Evolutionary conservation across 164 flowering plant species (phyloP).

Genomic region (Saururus chinensis): DNA sequence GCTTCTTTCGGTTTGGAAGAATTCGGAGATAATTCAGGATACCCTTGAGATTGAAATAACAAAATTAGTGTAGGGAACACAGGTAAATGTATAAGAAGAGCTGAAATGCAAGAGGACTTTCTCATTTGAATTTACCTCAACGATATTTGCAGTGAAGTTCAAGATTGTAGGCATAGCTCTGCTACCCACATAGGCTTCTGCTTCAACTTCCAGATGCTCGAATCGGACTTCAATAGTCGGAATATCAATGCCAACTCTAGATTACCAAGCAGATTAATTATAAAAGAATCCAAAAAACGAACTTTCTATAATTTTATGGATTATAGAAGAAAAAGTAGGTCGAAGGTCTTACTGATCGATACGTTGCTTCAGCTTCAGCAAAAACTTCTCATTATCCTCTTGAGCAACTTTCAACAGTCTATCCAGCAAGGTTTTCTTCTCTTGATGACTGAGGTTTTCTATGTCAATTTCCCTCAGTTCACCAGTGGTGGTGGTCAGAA

Average conservation of each 20-base stretch:
- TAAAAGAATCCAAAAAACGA: not conserved
- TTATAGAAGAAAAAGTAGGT: not conserved
- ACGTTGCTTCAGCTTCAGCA: constrained; percentile 47
- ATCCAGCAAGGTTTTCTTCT: constrained; percentile 35
- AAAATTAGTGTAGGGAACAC: no score
- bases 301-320: not conserved
- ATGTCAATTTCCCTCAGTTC: constrained; percentile 23
- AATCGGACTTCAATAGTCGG: constrained; percentile 35
- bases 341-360: constrained; percentile 8
- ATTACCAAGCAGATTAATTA: not conserved
- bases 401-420: constrained; percentile 47
- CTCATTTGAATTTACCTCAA: constrained; percentile 33
- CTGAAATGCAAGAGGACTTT: not conserved
- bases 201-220: constrained; percentile 36
- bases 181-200: constrained; percentile 42
- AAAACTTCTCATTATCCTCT: constrained; percentile 58
- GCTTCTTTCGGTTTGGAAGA: constrained; percentile 5
- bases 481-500: constrained; percentile 20
- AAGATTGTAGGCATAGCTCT: constrained; percentile 56
- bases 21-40: constrained; percentile 4
- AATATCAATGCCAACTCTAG: constrained; percentile 38
- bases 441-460: constrained; percentile 24
- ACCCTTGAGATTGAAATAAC: constrained; percentile 1
- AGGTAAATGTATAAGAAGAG: not conserved
- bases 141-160: constrained; percentile 31